Conservation (phyloP, 2,329 filamentous ascomycete genomes). For the Fusarium irregulare region DNA sequence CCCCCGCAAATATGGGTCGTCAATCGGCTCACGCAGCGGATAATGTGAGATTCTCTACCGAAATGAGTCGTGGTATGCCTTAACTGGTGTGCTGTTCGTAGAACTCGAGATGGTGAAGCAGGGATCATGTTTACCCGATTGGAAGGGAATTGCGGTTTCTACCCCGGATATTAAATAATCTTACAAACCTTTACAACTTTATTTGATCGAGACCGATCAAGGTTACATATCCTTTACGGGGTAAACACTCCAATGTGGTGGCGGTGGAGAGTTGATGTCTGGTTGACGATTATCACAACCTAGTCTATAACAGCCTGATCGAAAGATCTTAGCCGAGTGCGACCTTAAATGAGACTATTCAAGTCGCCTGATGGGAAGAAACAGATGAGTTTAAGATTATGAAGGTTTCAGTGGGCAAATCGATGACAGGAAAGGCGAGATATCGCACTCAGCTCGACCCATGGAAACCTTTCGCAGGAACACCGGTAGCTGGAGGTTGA, state of each 20-base stretch:
- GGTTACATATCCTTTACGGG: not conserved
- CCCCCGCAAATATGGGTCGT: constrained; percentile 3
- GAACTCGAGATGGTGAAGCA: not conserved
- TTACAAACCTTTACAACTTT: not conserved
- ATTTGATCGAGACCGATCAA: not conserved
- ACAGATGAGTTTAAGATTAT: fast-evolving
- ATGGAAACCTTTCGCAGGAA: fast-evolving
- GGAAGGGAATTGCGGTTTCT: not conserved
- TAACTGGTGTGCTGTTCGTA: not conserved
- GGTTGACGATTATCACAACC: not conserved
- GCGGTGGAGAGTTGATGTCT: not conserved
- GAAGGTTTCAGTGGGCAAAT: fast-evolving
- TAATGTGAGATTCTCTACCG: not conserved
- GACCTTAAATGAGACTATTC: not conserved
- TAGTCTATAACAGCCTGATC: not conserved
- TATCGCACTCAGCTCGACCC: not conserved
- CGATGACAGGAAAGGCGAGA: not conserved
- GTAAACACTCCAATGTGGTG: not conserved
- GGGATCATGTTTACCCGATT: not conserved
- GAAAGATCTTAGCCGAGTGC: not conserved
- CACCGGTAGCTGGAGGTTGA: not conserved
- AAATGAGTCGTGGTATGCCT: not conserved
- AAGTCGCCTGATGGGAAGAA: not conserved
- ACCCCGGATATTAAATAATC: not conserved
- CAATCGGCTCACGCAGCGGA: not conserved